Base-by-base conservation (phyloP, 169 alveolate genomes). In the Plasmodium blacklocki region DNA sequence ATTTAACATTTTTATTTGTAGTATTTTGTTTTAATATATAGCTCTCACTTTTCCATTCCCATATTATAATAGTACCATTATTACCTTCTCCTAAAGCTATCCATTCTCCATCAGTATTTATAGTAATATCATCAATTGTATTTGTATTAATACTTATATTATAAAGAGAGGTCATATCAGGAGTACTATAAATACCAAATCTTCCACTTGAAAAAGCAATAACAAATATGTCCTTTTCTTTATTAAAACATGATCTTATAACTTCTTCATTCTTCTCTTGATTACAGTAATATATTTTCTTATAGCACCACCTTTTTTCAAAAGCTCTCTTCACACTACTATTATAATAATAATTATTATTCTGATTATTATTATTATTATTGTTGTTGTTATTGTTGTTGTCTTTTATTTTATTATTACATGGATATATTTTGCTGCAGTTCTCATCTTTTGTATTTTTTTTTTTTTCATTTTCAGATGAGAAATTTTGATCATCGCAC, bases 21-120 rank as follows among this genome's bases (percentile, higher is more conserved):
- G 99, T 99, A 93, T 97, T 97, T 93, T 98, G 98, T 86, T 98
- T 97, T 89, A 98, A 94, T 15, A 99, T 95, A 86, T 97, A 99
- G 12, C 99, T 96, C 88, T 99, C 99, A 70, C 99, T 96, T 91
- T 98, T 97, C 99, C 99, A 99, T 92, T 99, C 99, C 99, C 99
- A 99, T 39, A 99, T 99, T 14, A 98, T 62, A 54, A 92, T 88
- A 18, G 95, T 96, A 0, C 96, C 97, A 12, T 93, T 94, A 86
- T 89, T 95, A 15, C 97, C 92, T 19, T 96, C 95, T 9, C 97
- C 98, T 39, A 96, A 91, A 6, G 97, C 98, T 18, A 97, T 56
- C 99, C 99, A 97, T 45, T 97, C 97, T 21, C 99, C 99, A 88
- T 91, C 97, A 8, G 49, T 75, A 43, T 93, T 88, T 18, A 94